phyloP scores from a whole-genome alignment of 2,329 filamentous ascomycete species.

The Calonectria naviculata region DNA sequence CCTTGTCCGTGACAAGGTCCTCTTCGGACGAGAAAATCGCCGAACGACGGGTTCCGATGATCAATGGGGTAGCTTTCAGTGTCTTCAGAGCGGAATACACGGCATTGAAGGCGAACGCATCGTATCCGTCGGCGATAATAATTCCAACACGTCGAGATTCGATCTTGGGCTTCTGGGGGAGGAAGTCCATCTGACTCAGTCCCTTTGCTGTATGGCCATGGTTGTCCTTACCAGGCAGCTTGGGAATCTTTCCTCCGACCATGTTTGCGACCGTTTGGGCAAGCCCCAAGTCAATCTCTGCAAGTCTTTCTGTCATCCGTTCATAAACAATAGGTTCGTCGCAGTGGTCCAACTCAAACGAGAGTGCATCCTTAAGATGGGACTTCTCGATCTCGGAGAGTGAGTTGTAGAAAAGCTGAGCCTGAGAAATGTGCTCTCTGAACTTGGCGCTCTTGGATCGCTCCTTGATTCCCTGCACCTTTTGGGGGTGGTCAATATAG shows the following conservation, averaged over 20 bases:
- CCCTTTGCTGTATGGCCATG: constrained; percentile 75
- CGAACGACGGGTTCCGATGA: constrained; percentile 77
- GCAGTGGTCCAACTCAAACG: constrained; percentile 85
- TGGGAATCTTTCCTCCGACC: constrained; percentile 72
- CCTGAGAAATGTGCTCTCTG: constrained; percentile 80
- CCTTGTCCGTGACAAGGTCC: constrained; percentile 61
- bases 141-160: constrained; percentile 77
- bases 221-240: constrained; percentile 65
- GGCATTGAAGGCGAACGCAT: constrained; percentile 71
- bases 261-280: constrained; percentile 76
- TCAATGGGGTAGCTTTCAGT: constrained; percentile 74
- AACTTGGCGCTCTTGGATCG: constrained; percentile 79
- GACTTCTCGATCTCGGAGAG: constrained; percentile 75
- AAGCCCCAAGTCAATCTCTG: constrained; percentile 78
- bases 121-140: constrained; percentile 82
- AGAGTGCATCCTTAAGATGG: constrained; percentile 76
- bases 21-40: constrained; percentile 72
- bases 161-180: constrained; percentile 73
- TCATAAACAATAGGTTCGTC: constrained; percentile 83
- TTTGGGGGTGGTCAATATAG: constrained; percentile 74
- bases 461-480: constrained; percentile 76
- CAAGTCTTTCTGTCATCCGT: constrained; percentile 73
- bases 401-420: constrained; percentile 87
- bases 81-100: constrained; percentile 72
- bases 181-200: constrained; percentile 76